Evolutionary conservation across 805 yeast genomes (phyloP).

Genomic region (Metschnikowia lunata): DNA sequence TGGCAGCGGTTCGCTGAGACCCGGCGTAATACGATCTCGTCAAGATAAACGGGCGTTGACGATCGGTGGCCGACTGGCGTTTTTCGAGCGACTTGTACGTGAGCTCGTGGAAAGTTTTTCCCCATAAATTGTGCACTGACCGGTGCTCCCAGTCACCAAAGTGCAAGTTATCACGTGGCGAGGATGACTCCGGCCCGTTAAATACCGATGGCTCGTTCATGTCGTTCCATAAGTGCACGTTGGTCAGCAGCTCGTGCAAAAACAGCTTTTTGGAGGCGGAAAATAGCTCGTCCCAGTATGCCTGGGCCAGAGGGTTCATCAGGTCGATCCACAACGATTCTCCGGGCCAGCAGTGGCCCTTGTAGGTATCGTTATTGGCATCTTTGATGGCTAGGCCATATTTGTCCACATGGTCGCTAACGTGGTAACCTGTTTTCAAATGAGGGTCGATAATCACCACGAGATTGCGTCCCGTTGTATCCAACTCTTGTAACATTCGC

Average conservation of each 20-base stretch:
- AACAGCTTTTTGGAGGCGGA: constrained; percentile 31
- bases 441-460: constrained; percentile 92
- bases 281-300: constrained; percentile 58
- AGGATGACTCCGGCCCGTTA: constrained; percentile 89
- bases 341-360: constrained; percentile 98
- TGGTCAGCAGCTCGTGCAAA: constrained; percentile 46
- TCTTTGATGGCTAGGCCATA: constrained; percentile 44
- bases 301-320: constrained; percentile 55
- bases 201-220: constrained; percentile 98
- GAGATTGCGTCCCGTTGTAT: constrained; percentile 69
- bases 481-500: constrained; percentile 60
- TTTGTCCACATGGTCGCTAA: constrained; percentile 50
- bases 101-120: constrained; percentile 73
- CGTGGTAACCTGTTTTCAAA: constrained; percentile 63
- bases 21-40: constrained; percentile 89
- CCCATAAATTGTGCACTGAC: constrained; percentile 83
- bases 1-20: constrained; percentile 84
- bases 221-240: constrained; percentile 90
- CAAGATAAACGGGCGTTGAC: constrained; percentile 76
- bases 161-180: constrained; percentile 79
- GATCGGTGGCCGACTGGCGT: constrained; percentile 42
- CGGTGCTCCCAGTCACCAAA: constrained; percentile 84
- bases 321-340: constrained; percentile 92
- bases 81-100: constrained; percentile 63
- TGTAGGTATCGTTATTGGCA: constrained; percentile 48